These are phyloP conservation scores for Colletotrichum orchidophilum DNA, from an alignment of 2,329 filamentous ascomycete genomes.

Conservation along the genomic window DNA sequence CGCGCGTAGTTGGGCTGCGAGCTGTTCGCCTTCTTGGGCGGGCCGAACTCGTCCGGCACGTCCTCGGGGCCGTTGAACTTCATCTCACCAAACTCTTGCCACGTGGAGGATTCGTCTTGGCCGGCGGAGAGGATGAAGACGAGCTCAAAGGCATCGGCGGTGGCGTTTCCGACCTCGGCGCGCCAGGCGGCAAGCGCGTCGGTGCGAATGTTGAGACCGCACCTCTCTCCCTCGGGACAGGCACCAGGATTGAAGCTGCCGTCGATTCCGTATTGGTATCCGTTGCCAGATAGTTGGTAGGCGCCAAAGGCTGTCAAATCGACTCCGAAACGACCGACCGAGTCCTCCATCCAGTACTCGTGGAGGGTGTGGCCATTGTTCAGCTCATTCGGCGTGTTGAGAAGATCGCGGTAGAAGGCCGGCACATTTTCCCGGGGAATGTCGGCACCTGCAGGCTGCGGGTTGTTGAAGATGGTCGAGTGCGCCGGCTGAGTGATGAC, in stretches of 20 bases:
- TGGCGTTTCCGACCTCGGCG: constrained; percentile 59
- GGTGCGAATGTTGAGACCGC: constrained; percentile 57
- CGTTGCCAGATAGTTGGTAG: constrained; percentile 56
- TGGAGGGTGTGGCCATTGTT: constrained; percentile 63
- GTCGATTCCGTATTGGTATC: constrained; percentile 61
- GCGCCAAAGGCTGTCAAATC: constrained; percentile 62
- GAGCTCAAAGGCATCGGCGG: constrained; percentile 57
- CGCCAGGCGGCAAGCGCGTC: constrained; percentile 61
- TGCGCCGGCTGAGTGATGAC: constrained; percentile 55
- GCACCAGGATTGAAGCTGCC: constrained; percentile 57
- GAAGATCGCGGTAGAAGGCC: constrained; percentile 58
- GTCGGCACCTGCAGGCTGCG: constrained; percentile 50
- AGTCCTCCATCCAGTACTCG: constrained; percentile 68
- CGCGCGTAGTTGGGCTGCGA: constrained; percentile 54
- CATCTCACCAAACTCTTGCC: constrained; percentile 67
- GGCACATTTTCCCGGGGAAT: constrained; percentile 55
- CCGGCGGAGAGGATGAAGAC: constrained; percentile 64
- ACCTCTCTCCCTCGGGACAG: constrained; percentile 53
- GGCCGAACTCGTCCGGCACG: constrained; percentile 58
- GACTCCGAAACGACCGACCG: constrained; percentile 60
- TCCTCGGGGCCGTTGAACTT: constrained; percentile 57
- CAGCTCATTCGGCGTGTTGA: constrained; percentile 59
- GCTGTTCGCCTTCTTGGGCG: constrained; percentile 48
- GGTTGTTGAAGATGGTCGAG: constrained; percentile 61
- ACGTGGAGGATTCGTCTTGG: constrained; percentile 64